Evolutionary conservation across 768 basidiomycete species (phyloP).

Genomic region (Leucocoprinus leucothites): DNA sequence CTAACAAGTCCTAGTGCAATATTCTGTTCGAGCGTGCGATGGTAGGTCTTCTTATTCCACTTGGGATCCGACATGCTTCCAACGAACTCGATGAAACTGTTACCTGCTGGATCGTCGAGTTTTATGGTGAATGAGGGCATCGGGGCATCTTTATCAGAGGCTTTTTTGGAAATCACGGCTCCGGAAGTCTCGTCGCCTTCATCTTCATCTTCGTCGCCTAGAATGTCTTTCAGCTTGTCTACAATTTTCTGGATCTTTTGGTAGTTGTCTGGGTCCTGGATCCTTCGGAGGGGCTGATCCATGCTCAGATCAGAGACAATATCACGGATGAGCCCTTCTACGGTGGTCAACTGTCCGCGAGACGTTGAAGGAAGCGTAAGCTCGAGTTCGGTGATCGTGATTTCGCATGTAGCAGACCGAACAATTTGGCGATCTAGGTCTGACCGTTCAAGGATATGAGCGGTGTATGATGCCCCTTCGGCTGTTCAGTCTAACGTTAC

Average conservation of each 20-base stretch:
- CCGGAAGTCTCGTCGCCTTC: constrained; percentile 33
- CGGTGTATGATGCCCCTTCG: constrained; percentile 81
- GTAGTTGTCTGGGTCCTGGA: constrained; percentile 72
- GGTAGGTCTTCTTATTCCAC: constrained; percentile 86
- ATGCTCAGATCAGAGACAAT: constrained; percentile 74
- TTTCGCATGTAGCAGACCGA: constrained; percentile 78
- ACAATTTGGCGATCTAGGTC: constrained; percentile 95
- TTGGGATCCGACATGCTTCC: constrained; percentile 88
- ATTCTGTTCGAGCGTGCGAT: constrained; percentile 79
- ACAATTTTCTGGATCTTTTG: constrained; percentile 74
- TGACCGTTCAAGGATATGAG: constrained; percentile 63
- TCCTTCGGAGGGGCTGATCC: constrained; percentile 81
- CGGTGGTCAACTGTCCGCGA: constrained; percentile 92
- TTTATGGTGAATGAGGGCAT: constrained; percentile 77
- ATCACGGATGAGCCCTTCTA: constrained; percentile 89
- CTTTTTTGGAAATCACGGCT: constrained; percentile 15
- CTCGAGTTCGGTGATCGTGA: constrained; percentile 83
- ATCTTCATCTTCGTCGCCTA: constrained; percentile 52
- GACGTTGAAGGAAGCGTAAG: constrained; percentile 83
- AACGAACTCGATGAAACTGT: constrained; percentile 93
- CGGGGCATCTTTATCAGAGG: constrained; percentile 42
- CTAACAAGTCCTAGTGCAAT: constrained; percentile 70
- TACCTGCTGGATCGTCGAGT: constrained; percentile 92
- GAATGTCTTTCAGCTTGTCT: constrained; percentile 57
- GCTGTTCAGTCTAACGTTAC: constrained; percentile 38